Percentiles rank a stretch among this genome's conserved stretches.
Conservation (phyloP, 2,329 filamentous ascomycete genomes). For the Kalaharituber pfeilii region DNA sequence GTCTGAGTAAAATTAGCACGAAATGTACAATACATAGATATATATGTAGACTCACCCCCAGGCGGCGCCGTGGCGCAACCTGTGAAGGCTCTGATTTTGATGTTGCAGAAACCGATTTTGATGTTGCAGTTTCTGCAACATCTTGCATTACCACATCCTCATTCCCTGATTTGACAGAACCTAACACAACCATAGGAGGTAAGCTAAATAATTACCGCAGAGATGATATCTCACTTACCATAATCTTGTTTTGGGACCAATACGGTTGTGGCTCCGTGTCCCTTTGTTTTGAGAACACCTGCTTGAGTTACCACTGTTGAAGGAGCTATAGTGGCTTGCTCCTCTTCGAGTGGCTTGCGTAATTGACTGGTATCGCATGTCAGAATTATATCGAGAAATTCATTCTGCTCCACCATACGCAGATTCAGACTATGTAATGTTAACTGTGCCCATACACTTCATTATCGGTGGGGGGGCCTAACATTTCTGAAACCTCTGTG, state of each 20-base stretch:
- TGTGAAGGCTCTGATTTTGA: conserved; percentile 7
- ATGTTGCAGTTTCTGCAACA: conserved; percentile 21
- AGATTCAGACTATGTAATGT: neutral
- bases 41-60: conserved; percentile 8
- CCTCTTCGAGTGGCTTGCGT: conserved; percentile 47
- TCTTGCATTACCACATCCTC: conserved; percentile 22
- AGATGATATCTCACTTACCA: conserved; percentile 24
- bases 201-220: neutral
- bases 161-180: conserved; percentile 17
- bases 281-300: neutral
- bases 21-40: neutral
- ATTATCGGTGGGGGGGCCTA: conserved; percentile 2
- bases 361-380: conserved; percentile 58
- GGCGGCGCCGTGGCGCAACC: conserved; percentile 28
- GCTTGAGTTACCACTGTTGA: neutral
- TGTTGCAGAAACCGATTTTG: too few species aligned
- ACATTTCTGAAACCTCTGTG: conserved; percentile 41
- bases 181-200: neutral
- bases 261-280: conserved; percentile 8
- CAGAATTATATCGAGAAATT: conserved; percentile 80
- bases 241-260: conserved; percentile 27
- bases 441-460: neutral
- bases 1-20: conserved; percentile 14
- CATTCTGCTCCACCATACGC: conserved; percentile 45
- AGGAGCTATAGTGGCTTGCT: conserved; percentile 22